Conservation (phyloP, 768 basidiomycete genomes). For the Boletus huronensis region DNA sequence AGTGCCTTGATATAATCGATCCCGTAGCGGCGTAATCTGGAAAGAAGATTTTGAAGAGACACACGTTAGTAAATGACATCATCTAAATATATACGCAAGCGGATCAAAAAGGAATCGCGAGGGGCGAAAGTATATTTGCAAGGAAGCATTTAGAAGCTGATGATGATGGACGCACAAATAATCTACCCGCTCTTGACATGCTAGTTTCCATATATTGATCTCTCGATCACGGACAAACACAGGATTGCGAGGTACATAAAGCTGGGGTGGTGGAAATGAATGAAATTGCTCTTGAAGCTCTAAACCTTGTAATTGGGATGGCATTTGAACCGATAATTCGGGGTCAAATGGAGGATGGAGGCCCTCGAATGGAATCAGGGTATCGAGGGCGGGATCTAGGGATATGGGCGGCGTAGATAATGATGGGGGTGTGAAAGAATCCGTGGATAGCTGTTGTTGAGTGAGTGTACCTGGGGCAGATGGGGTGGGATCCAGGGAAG, state of each 20-base stretch:
- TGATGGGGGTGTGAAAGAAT: slow-evolving; percentile 4
- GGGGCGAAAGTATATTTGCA: not conserved
- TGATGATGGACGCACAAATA: slow-evolving; percentile 26
- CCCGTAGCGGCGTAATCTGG: slow-evolving; percentile 32
- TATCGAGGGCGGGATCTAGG: slow-evolving; percentile 22
- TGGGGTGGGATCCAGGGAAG: not conserved
- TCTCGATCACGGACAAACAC: slow-evolving; percentile 32
- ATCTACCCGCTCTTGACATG: slow-evolving; percentile 35
- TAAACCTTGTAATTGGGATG: slow-evolving; percentile 18
- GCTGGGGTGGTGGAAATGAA: slow-evolving; percentile 23
- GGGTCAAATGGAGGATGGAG: slow-evolving; percentile 19
- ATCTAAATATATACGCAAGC: slow-evolving; percentile 2
- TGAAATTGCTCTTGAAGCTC: slow-evolving; percentile 25
- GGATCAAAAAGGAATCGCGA: slow-evolving; percentile 6
- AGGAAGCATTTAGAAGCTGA: not conserved
- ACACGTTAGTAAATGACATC: slow-evolving; percentile 7
- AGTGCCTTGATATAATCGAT: slow-evolving; percentile 33
- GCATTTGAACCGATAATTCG: slow-evolving; percentile 19
- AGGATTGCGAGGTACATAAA: slow-evolving; percentile 29
- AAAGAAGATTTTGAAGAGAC: not conserved
- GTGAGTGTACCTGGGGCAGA: not conserved
- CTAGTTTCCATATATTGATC: slow-evolving; percentile 35
- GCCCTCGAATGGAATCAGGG: slow-evolving; percentile 28
- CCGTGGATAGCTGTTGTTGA: not conserved
- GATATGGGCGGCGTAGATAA: slow-evolving; percentile 2